Evolutionary conservation across 352 stramenopile genomes (phyloP), one percentile per base, ranked within the genome.

Genomic region (Globisporangium camurandrum): DNA sequence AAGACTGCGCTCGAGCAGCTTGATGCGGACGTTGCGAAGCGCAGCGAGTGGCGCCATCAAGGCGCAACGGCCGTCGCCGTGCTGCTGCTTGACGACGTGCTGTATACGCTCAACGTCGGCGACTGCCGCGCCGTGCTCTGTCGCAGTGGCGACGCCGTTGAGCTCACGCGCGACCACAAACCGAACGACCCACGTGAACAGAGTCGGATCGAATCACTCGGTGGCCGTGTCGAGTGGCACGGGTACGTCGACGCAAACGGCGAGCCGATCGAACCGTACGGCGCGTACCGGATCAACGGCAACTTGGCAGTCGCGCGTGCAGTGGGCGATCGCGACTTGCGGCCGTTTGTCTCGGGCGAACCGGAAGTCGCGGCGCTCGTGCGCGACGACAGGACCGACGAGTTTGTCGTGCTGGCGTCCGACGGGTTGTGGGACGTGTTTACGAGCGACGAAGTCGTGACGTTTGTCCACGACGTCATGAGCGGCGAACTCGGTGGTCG

Each of bases 381-480:
- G 40, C 71, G 85, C 8, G 75, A 92, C 52, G 75, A 80, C 62
- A 69, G 71, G 53, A 80, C 84, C 51, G 82, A 96, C 61, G 70
- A 96, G 45, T 98, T 97, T 51, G 88, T 96, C 60, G 91, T 98
- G 52, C 63, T 98, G 26, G 92, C 91, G 19, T 95, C 78, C 17
- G 92, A 98, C 49, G 92, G 92, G 0, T 68, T 98, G 2, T 98
- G 91, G 91, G 92, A 98, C 51, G 88, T 97, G 24, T 97, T 98
- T 53, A 88, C 69, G 11, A 96, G 77, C 48, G 84, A 95, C 31
- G 84, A 97, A 54, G 87, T 90, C 17, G 83, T 97, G 16, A 82
- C 83, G 31, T 97, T 97, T 61, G 88, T 97, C 33, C 76, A 93
- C 46, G 75, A 95, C 42, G 79, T 95, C 24, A 76, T 96, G 64